phyloP scores from a whole-genome alignment of 2,329 filamentous ascomycete genomes.

The Zasmidium citrigriseum region DNA sequence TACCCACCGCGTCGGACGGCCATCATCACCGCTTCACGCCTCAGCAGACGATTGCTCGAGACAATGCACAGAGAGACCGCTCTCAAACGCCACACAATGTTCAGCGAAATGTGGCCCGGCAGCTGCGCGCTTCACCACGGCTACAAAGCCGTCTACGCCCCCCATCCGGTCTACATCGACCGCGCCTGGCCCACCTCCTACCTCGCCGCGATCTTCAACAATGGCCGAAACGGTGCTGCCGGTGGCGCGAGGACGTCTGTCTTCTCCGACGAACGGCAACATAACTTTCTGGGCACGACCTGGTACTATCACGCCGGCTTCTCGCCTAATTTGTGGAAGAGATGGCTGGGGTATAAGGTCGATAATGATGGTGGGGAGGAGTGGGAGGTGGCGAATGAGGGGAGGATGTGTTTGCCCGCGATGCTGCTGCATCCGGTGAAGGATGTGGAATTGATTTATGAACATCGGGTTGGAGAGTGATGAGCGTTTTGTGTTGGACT shows the following conservation, averaged over 20 bases:
- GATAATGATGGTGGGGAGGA: slow-evolving; percentile 52
- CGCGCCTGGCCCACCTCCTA: slow-evolving; percentile 57
- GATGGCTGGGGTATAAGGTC: slow-evolving; percentile 58
- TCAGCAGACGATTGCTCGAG: slow-evolving; percentile 65
- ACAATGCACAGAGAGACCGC: slow-evolving; percentile 77
- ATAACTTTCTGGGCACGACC: slow-evolving; percentile 55
- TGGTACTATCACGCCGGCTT: slow-evolving; percentile 58
- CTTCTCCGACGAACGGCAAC: slow-evolving; percentile 53
- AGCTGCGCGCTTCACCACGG: slow-evolving; percentile 72
- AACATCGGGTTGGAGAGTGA: slow-evolving; percentile 36
- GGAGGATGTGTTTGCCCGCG: slow-evolving; percentile 51
- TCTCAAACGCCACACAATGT: slow-evolving; percentile 69
- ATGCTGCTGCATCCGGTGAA: slow-evolving; percentile 54
- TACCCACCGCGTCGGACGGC: slow-evolving; percentile 68
- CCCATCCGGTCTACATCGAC: slow-evolving; percentile 60
- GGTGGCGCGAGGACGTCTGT: slow-evolving; percentile 51
- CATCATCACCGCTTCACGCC: slow-evolving; percentile 70
- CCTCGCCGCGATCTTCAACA: slow-evolving; percentile 58
- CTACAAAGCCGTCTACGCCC: slow-evolving; percentile 71
- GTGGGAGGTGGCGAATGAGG: slow-evolving; percentile 45
- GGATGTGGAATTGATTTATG: slow-evolving; percentile 50
- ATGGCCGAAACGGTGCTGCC: slow-evolving; percentile 53
- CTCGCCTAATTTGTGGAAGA: slow-evolving; percentile 55
- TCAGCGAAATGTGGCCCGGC: slow-evolving; percentile 77
- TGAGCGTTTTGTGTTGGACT: not conserved